A percentile compares a stretch with the other conserved stretches of the same genome.
These are phyloP conservation scores for Zalerion maritima DNA, from an alignment of 495 filamentous ascomycete genomes.

Conservation along the genomic window DNA sequence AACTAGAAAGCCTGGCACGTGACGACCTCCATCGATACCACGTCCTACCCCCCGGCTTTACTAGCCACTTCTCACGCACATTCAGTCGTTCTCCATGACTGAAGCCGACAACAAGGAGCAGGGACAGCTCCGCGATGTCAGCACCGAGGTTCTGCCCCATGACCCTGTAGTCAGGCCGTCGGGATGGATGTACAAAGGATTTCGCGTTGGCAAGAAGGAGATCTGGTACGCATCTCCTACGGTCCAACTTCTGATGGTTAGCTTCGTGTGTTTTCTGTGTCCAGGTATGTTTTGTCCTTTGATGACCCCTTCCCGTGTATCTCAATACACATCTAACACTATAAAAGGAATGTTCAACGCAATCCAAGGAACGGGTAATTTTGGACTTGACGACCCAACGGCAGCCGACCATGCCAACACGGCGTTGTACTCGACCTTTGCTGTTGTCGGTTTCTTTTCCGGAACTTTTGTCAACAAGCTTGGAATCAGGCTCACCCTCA, in stretches of 20 bases:
- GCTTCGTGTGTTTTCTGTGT: conserved; percentile 80
- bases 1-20: too few species aligned
- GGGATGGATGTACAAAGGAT: conserved; percentile 57
- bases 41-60: too few species aligned
- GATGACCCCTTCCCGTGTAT: conserved; percentile 1
- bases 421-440: conserved; percentile 70
- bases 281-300: too few species aligned
- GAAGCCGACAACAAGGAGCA: too few species aligned
- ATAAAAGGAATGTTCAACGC: conserved; percentile 50
- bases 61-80: too few species aligned
- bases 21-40: too few species aligned
- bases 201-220: conserved; percentile 38
- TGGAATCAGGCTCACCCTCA: conserved; percentile 57
- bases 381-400: conserved; percentile 46
- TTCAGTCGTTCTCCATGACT: too few species aligned
- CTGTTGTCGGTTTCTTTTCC: conserved; percentile 76
- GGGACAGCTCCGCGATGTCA: too few species aligned
- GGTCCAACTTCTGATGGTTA: conserved; percentile 57
- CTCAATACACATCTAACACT: not conserved
- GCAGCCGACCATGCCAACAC: conserved; percentile 57
- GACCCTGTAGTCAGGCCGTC: too few species aligned
- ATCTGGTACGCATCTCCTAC: conserved; percentile 66
- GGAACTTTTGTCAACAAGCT: conserved; percentile 65
- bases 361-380: conserved; percentile 58
- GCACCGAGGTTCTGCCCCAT: too few species aligned